phyloP scores from a whole-genome alignment of 2,329 filamentous ascomycete genomes.

The Fusarium beomiforme region DNA sequence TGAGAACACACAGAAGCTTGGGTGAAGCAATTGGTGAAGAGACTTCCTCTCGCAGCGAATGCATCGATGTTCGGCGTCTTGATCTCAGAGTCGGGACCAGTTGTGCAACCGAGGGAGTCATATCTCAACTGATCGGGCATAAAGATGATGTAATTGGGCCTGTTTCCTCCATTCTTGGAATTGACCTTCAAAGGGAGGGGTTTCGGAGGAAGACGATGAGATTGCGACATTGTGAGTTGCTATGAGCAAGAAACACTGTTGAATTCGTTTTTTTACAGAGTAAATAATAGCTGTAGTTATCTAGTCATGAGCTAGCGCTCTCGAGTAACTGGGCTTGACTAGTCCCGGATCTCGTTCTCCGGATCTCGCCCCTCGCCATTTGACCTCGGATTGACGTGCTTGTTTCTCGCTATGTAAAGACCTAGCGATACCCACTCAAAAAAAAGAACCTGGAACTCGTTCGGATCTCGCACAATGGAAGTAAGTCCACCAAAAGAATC shows the following conservation, averaged over 20 bases:
- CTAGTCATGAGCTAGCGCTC: neutral
- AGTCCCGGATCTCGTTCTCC: conserved; percentile 33
- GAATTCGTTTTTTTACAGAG: neutral
- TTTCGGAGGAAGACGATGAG: conserved; percentile 23
- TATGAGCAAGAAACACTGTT: neutral
- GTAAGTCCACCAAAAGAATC: neutral
- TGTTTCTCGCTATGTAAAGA: neutral
- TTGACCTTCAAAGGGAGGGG: conserved; percentile 36
- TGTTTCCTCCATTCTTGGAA: conserved; percentile 42
- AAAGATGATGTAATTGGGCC: conserved; percentile 55
- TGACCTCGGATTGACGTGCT: conserved; percentile 20
- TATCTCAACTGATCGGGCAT: conserved; percentile 61
- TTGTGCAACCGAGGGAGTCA: conserved; percentile 53
- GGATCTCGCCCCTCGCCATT: conserved; percentile 25
- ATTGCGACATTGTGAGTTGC: conserved; percentile 14
- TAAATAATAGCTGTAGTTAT: neutral
- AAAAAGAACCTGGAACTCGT: neutral
- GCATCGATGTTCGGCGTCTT: conserved; percentile 55
- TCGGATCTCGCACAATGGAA: conserved; percentile 31
- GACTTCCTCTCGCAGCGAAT: conserved; percentile 50
- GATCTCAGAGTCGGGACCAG: conserved; percentile 39
- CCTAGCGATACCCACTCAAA: neutral
- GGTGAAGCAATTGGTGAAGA: conserved; percentile 57
- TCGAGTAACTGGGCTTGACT: neutral
- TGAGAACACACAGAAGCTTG: conserved; percentile 59